These are phyloP conservation scores for Ophiostoma triangulosporum DNA, from an alignment of 2,329 filamentous ascomycete genomes.

Conservation along the genomic window DNA sequence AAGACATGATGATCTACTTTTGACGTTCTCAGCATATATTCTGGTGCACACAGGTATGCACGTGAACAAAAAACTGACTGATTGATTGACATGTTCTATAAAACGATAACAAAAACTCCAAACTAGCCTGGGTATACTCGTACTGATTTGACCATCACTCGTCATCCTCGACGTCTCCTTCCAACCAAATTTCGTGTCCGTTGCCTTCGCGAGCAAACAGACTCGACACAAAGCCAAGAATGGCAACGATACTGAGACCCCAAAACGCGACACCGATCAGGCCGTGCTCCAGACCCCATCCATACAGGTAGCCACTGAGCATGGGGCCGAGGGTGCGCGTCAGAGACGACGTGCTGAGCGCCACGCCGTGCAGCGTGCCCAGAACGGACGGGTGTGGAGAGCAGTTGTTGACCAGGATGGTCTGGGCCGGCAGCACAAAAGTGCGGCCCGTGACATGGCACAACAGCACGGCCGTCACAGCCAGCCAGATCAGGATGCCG, in stretches of 20 bases:
- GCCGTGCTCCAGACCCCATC: constrained; percentile 40
- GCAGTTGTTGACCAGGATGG: constrained; percentile 47
- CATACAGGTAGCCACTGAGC: constrained; percentile 47
- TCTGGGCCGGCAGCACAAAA: constrained; percentile 46
- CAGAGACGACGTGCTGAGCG: constrained; percentile 44
- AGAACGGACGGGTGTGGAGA: constrained; percentile 43
- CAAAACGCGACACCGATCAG: constrained; percentile 47
- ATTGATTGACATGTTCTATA: too few relatives aligned
- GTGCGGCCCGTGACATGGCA: constrained; percentile 62
- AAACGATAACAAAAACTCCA: neutral
- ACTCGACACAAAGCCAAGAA: constrained; percentile 36
- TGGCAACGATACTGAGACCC: constrained; percentile 36
- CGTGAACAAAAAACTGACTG: too few relatives aligned
- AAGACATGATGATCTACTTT: too few relatives aligned
- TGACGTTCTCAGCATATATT: too few relatives aligned
- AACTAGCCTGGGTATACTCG: neutral
- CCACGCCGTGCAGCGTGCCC: constrained; percentile 42
- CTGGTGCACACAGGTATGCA: too few relatives aligned
- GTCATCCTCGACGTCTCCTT: constrained; percentile 41
- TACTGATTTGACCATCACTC: constrained; percentile 7
- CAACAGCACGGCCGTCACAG: constrained; percentile 47
- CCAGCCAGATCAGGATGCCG: constrained; percentile 47
- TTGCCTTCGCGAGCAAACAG: constrained; percentile 43
- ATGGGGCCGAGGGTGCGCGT: constrained; percentile 48
- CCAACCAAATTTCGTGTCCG: constrained; percentile 51